Conservation (phyloP, 768 basidiomycete genomes). For the Leccinum sublutescens region DNA sequence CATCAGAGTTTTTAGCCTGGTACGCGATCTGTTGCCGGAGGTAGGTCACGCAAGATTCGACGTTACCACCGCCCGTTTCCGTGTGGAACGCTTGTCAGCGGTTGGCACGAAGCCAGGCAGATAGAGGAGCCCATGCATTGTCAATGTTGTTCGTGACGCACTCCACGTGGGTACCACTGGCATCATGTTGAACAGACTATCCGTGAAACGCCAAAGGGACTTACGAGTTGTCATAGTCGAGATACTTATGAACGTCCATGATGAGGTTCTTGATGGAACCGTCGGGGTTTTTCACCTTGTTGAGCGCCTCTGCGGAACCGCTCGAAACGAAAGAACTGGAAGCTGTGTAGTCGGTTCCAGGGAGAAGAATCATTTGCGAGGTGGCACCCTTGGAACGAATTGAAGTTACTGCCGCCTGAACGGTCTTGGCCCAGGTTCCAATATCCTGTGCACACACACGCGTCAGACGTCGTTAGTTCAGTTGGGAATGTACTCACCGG, state of each 20-base stretch:
- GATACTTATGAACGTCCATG: slow-evolving; percentile 65
- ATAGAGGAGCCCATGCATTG: slow-evolving; percentile 43
- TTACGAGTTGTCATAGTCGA: slow-evolving; percentile 52
- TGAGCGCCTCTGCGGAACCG: slow-evolving; percentile 49
- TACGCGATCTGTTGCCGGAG: slow-evolving; percentile 46
- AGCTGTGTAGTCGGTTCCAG: slow-evolving; percentile 58
- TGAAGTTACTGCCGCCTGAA: slow-evolving; percentile 61
- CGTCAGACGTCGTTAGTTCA: slow-evolving; percentile 4
- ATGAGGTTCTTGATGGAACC: slow-evolving; percentile 45
- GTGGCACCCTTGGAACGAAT: slow-evolving; percentile 54
- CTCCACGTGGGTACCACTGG: slow-evolving; percentile 29
- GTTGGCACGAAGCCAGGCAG: slow-evolving; percentile 47
- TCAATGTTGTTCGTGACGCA: slow-evolving; percentile 58
- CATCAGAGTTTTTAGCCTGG: slow-evolving; percentile 48
- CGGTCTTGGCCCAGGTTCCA: slow-evolving; percentile 45
- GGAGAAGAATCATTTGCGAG: slow-evolving; percentile 54
- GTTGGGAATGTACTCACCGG: slow-evolving; percentile 46
- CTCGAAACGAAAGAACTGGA: slow-evolving; percentile 49
- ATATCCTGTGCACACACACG: slow-evolving; percentile 33
- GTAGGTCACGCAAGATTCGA: slow-evolving; percentile 43
- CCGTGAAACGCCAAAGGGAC: slow-evolving; percentile 13
- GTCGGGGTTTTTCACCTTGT: slow-evolving; percentile 44
- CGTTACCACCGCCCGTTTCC: slow-evolving; percentile 60
- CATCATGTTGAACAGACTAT: slow-evolving; percentile 34
- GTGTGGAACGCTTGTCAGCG: slow-evolving; percentile 56